Evolutionary conservation across 2,329 filamentous ascomycete species (phyloP).

Genomic region (Pyrenochaeta sp.): DNA sequence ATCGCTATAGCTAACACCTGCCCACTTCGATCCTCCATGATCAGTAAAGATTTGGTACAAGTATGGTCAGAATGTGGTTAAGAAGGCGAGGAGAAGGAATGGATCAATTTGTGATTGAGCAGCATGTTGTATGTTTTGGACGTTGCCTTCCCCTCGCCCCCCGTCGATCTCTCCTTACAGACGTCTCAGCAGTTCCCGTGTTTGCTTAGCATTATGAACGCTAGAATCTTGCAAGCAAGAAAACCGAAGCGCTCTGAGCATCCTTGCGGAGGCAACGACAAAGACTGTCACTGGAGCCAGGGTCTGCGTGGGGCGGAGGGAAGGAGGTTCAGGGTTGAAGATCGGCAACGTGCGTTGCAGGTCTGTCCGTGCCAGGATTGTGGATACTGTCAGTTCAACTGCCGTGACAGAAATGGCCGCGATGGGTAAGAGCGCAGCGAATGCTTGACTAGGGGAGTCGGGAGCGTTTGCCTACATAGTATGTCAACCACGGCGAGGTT

Average conservation of each 20-base stretch:
- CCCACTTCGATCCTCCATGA: constrained; percentile 37
- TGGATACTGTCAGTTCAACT: constrained; percentile 1
- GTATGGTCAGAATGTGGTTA: constrained; percentile 2
- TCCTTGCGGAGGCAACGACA: constrained; percentile 16
- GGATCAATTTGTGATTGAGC: constrained; percentile 4
- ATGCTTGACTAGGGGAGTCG: no score
- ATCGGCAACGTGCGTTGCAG: constrained; percentile 18
- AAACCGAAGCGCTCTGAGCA: constrained; percentile 10
- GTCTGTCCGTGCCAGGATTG: constrained; percentile 1
- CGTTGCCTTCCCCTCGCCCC: constrained; percentile 1
- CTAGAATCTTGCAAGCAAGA: constrained; percentile 19
- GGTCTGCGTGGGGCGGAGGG: constrained; percentile 14
- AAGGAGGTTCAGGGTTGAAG: constrained; percentile 5
- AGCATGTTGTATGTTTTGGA: constrained; percentile 16
- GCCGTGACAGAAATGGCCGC: neutral
- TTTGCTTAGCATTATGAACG: constrained; percentile 6
- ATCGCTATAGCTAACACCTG: constrained; percentile 41
- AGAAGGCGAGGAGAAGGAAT: constrained; percentile 5
- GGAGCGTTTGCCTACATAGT: no score
- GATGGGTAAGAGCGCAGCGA: constrained; percentile 3
- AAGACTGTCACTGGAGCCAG: constrained; percentile 6
- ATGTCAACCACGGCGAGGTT: constrained; percentile 1
- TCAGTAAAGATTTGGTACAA: constrained; percentile 2
- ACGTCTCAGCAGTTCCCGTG: constrained; percentile 16
- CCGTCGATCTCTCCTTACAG: constrained; percentile 15